Conservation (phyloP, 805 yeast species). For the Starmerella sp. region DNA sequence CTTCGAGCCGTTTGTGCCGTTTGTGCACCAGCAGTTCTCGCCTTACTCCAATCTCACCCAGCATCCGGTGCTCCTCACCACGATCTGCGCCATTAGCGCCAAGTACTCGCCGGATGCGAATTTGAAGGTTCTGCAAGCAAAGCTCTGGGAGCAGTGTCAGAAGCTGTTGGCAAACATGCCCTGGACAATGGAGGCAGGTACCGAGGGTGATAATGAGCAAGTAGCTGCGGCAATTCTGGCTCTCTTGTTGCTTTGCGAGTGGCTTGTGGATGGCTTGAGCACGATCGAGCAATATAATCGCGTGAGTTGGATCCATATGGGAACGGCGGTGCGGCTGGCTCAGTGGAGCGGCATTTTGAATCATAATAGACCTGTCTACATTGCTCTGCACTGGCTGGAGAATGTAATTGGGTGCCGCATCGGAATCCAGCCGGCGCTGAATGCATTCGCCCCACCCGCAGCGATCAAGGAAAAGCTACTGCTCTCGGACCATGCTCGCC, state of each 20-base stretch:
- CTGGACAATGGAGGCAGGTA: slow-evolving; percentile 39
- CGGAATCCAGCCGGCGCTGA: slow-evolving; percentile 66
- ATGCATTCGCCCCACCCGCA: slow-evolving; percentile 31
- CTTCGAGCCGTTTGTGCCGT: slow-evolving; percentile 86
- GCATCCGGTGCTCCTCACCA: slow-evolving; percentile 70
- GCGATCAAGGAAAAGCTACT: background rate
- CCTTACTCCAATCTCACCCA: slow-evolving; percentile 54
- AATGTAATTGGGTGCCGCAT: slow-evolving; percentile 71
- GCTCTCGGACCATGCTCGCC: slow-evolving; percentile 52
- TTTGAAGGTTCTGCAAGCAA: slow-evolving; percentile 89
- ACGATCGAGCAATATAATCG: slow-evolving; percentile 29
- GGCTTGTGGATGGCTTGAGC: slow-evolving; percentile 38
- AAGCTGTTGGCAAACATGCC: background rate
- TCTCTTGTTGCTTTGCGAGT: slow-evolving; percentile 74
- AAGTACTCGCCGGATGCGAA: slow-evolving; percentile 60
- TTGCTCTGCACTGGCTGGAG: slow-evolving; percentile 79
- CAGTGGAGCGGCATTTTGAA: slow-evolving; percentile 78
- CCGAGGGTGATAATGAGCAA: slow-evolving; percentile 24
- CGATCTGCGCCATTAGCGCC: slow-evolving; percentile 69
- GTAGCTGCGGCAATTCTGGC: slow-evolving; percentile 72
- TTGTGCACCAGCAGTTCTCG: slow-evolving; percentile 64
- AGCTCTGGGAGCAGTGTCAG: slow-evolving; percentile 37
- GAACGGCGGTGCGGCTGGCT: slow-evolving; percentile 74
- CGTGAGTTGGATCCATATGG: slow-evolving; percentile 90
- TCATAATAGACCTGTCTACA: slow-evolving; percentile 55